Evolutionary conservation across 306 rosid species (phyloP).

Genomic region (Vigna unguiculata): DNA sequence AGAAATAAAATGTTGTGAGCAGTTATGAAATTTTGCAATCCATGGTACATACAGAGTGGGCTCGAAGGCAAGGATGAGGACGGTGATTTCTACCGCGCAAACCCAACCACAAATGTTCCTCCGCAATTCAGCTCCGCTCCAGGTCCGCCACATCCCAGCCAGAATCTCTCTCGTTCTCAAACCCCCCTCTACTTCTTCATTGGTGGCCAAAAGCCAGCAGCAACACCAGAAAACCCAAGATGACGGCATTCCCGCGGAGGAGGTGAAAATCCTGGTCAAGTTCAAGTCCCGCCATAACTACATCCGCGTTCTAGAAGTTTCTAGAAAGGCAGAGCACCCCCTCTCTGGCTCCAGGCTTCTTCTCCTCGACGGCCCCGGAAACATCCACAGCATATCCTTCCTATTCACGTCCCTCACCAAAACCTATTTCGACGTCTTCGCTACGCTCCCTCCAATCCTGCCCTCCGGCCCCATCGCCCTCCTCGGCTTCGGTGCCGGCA

Average conservation of each 20-base stretch:
- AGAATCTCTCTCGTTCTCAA: conserved; percentile 32
- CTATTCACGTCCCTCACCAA: conserved; percentile 65
- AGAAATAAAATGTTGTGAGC: no score
- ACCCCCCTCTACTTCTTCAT: not conserved
- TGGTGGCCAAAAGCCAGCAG: conserved; percentile 49
- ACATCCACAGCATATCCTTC: conserved; percentile 91
- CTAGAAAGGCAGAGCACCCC: conserved; percentile 80
- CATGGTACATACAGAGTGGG: not conserved
- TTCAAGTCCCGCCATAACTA: conserved; percentile 83
- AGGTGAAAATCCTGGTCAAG: conserved; percentile 66
- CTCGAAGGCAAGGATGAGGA: conserved; percentile 41
- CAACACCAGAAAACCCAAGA: conserved; percentile 54
- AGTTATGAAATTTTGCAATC: no score
- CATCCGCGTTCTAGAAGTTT: conserved; percentile 85
- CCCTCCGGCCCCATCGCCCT: conserved; percentile 82
- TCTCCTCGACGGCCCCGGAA: conserved; percentile 87
- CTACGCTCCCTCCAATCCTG: conserved; percentile 74
- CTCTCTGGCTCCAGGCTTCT: conserved; percentile 89
- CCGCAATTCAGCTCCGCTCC: conserved; percentile 24
- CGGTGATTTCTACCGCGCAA: conserved; percentile 42
- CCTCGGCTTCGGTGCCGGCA: conserved; percentile 91
- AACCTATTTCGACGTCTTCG: conserved; percentile 91
- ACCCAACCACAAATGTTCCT: conserved; percentile 37
- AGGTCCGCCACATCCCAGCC: conserved; percentile 13
- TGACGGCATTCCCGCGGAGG: conserved; percentile 70